Base-by-base conservation (phyloP, 1,284 basidiomycete genomes). In the Sanguinoderma infundibulare region DNA sequence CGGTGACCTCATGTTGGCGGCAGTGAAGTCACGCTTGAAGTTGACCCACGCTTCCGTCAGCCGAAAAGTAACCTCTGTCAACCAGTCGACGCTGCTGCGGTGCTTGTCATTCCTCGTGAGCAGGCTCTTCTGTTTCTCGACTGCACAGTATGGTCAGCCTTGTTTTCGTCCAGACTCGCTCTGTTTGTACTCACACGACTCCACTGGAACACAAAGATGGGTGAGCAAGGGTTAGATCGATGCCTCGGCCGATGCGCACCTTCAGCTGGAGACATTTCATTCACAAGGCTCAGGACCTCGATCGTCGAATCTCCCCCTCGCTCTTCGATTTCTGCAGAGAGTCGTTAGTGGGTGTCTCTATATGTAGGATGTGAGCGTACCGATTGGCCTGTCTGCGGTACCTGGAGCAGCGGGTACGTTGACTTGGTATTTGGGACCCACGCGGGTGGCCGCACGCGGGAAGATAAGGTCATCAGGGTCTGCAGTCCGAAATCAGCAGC, bases 391-490 rank as follows among this genome's bases (percentile, higher is more conserved):
- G 49, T 76, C 68, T 46, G 76, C 82, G 24, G 78, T 74, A 63
- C 83, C 81, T 42, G 84, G 82, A 3, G 80, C 77, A 40, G 77
- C 68, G 26, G 87, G 83, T 1, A 89, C 81, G 54, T 70, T 81
- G 8, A 89, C 91, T 73, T 98, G 96, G 73, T 86, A 98, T 72
- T 94, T 96, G 53, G 88, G 83, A 4, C 96, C 96, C 24, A 94
- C 83, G 17, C 96, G 89, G 15, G 94, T 96, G 2, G 93, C 92
- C 7, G 93, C 89, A 51, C 94, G 89, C 59, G 96, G 95, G 75
- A 96, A 98, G 73, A 98, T 97, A 59, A 94, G 86, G 79, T 98
- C 96, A 74, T 98, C 94, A 38, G 93, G 87, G 81, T 98, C 95
- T 91, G 60, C 20, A 53, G 34, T 36, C 63, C 53, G 55, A 57